Evolutionary conservation across 164 flowering plant genomes (phyloP).

Genomic region (Vitis rupestris): DNA sequence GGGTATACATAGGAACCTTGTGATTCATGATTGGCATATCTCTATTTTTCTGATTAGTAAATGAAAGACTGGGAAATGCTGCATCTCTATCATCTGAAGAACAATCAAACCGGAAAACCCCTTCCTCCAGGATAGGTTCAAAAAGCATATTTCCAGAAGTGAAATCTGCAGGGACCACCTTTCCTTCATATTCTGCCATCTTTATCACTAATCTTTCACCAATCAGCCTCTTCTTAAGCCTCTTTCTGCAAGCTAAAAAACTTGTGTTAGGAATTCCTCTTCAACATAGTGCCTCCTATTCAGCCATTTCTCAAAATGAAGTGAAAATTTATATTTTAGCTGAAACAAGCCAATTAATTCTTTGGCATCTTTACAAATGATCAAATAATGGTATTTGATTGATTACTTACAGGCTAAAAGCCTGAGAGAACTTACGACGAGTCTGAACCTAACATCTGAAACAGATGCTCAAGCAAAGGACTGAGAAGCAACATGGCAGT

Average conservation of each 20-base stretch:
- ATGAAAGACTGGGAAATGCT: constrained; percentile 83
- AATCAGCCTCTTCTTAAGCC: constrained; percentile 11
- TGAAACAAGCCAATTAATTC: too few relatives aligned
- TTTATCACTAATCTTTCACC: constrained; percentile 25
- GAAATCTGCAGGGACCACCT: constrained; percentile 27
- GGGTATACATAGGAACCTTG: constrained; percentile 52
- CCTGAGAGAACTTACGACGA: too few relatives aligned
- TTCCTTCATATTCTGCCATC: constrained; percentile 46
- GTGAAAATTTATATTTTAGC: too few relatives aligned
- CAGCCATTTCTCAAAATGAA: background rate
- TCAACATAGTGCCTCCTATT: background rate
- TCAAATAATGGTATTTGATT: too few relatives aligned
- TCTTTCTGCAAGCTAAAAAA: constrained; percentile 42
- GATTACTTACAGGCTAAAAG: too few relatives aligned
- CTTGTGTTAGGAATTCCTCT: background rate
- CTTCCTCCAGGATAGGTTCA: constrained; percentile 78
- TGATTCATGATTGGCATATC: constrained; percentile 49
- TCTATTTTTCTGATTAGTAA: constrained; percentile 52
- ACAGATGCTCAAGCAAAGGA: too few relatives aligned
- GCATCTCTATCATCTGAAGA: constrained; percentile 57
- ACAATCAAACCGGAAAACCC: constrained; percentile 91
- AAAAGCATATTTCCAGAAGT: constrained; percentile 63
- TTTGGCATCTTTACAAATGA: too few relatives aligned
- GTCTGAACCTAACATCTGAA: too few relatives aligned
- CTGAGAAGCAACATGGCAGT: too few relatives aligned